Percentiles rank a stretch among this genome's conserved stretches.
Evolutionary conservation across 257 asterid species (phyloP).

Genomic region (Solanum ossicruentum): DNA sequence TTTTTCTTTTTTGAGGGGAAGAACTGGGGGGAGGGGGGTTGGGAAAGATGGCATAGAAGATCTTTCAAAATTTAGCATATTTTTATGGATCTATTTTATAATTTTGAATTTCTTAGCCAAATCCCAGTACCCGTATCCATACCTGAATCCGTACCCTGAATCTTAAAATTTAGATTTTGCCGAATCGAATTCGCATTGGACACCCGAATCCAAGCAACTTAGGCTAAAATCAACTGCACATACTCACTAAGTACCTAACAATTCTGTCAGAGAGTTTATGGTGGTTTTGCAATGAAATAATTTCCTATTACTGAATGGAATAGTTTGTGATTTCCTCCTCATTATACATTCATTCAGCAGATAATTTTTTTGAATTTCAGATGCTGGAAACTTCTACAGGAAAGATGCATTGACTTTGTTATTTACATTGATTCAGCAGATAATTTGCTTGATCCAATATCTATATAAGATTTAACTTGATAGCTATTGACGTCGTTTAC

Average conservation of each 20-base stretch:
- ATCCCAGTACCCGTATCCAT: no score
- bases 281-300: not conserved
- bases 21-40: no score
- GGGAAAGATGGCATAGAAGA: no score
- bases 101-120: no score
- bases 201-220: no score
- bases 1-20: no score
- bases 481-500: not conserved
- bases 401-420: not conserved
- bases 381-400: not conserved
- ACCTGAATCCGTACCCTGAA: no score
- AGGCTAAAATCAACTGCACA: not conserved
- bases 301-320: not conserved
- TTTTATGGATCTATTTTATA: no score
- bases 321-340: not conserved
- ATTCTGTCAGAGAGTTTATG: not conserved
- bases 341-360: not conserved
- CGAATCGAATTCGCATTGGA: no score
- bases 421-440: not conserved
- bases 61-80: no score
- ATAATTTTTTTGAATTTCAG: not conserved
- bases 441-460: not conserved
- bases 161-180: no score
- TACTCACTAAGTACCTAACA: not conserved
- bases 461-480: not conserved